A percentile compares a stretch with the other conserved stretches of the same genome.
Conservation (phyloP, 73 alveolate species). For the Paramecium sonneborni region DNA sequence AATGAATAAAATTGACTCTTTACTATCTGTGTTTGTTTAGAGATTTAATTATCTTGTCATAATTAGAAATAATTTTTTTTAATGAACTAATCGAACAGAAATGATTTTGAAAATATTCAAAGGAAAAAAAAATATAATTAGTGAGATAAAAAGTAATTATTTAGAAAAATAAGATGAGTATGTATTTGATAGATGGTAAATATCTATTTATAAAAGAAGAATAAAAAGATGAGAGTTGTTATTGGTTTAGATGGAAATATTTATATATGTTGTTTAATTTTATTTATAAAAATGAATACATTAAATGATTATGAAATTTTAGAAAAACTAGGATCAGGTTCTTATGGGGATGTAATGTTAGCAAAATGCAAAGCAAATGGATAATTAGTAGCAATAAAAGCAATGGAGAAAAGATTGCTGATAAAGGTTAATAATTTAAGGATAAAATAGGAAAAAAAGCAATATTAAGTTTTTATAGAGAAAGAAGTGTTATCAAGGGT, state of each 20-base stretch:
- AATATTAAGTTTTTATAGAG: conserved; percentile 59
- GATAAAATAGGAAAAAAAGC: conserved; percentile 46
- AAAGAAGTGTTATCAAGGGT: conserved; percentile 49
- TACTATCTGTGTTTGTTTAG: too few species aligned
- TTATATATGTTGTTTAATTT: not conserved
- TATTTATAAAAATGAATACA: not conserved
- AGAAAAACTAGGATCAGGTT: conserved; percentile 19
- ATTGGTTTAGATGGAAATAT: not conserved
- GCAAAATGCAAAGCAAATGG: not conserved
- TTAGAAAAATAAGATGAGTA: too few species aligned
- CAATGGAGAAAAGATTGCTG: not conserved
- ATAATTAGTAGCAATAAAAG: not conserved
- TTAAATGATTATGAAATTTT: not conserved
- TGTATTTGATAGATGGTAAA: too few species aligned
- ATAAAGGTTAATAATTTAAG: not conserved
- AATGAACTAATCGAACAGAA: too few species aligned
- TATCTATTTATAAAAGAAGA: too few species aligned
- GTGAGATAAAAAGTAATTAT: too few species aligned
- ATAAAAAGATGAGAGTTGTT: too few species aligned
- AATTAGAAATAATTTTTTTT: too few species aligned
- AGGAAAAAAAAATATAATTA: too few species aligned
- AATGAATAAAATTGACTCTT: too few species aligned
- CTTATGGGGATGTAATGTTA: not conserved
- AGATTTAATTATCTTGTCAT: too few species aligned
- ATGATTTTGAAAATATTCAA: too few species aligned